Evolutionary conservation across 768 basidiomycete species (phyloP).

Genomic region (Hericium coralloides): DNA sequence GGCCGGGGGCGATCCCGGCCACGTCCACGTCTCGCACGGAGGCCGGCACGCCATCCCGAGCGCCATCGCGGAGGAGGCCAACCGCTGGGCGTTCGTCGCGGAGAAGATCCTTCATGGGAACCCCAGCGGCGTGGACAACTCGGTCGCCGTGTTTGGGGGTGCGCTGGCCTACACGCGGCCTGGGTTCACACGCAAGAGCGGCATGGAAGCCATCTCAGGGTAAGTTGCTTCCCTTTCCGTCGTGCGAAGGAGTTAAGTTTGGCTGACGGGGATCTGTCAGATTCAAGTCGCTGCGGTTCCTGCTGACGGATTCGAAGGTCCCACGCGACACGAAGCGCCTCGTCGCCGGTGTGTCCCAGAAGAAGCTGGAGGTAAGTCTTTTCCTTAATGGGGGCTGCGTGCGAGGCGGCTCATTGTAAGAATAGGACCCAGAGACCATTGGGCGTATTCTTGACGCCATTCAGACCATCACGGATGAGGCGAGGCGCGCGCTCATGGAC

Average conservation of each 20-base stretch:
- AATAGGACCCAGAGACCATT: conserved; percentile 79
- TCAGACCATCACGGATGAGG: conserved; percentile 79
- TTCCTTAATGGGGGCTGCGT: not conserved
- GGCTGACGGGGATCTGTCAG: conserved; percentile 30
- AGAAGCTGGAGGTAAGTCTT: conserved; percentile 47
- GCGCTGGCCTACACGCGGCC: conserved; percentile 84
- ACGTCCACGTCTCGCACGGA: conserved; percentile 54
- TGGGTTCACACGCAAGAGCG: conserved; percentile 67
- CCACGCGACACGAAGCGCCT: conserved; percentile 92
- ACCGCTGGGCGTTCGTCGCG: conserved; percentile 87
- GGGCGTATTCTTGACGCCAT: conserved; percentile 71
- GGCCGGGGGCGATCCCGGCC: conserved; percentile 30
- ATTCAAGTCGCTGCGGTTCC: conserved; percentile 84
- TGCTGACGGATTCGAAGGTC: conserved; percentile 89
- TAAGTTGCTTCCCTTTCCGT: conserved; percentile 21
- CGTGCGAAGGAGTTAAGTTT: not conserved
- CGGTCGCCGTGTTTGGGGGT: conserved; percentile 87
- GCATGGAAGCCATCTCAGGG: conserved; percentile 84
- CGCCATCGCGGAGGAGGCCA: conserved; percentile 67
- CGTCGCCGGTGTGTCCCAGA: conserved; percentile 79
- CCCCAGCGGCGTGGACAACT: conserved; percentile 96
- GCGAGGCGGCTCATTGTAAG: not conserved
- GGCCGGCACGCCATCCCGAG: conserved; percentile 58
- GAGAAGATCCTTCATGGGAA: conserved; percentile 98
- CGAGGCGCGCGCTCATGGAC: conserved; percentile 64